A percentile compares a stretch with the other conserved stretches of the same genome.
Conservation (phyloP, 2,329 filamentous ascomycete species). For the Aspergillus sp. region DNA sequence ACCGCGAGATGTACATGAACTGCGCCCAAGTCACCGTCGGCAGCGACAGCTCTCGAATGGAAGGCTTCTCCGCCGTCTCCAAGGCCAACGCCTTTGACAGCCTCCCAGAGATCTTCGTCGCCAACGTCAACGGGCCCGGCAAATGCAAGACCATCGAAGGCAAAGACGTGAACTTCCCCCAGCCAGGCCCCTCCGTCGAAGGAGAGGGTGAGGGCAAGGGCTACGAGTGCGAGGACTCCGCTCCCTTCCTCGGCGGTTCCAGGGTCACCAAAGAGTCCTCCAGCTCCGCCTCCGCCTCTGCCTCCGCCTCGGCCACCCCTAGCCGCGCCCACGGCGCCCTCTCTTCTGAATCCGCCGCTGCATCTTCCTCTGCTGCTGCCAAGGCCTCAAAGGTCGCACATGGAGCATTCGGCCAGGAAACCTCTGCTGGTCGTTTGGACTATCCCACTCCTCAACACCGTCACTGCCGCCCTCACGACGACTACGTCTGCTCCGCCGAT, state of each 20-base stretch:
- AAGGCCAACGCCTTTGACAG: constrained; percentile 45
- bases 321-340: not conserved
- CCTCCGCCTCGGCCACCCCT: not conserved
- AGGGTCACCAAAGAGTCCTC: not conserved
- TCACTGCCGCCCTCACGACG: constrained; percentile 26
- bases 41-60: constrained; percentile 10
- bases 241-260: constrained; percentile 30
- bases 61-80: constrained; percentile 12
- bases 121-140: constrained; percentile 60
- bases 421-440: too few species aligned
- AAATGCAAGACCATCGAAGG: constrained; percentile 59
- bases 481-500: constrained; percentile 33
- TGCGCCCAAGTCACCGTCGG: constrained; percentile 69
- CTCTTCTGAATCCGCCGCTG: not conserved
- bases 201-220: constrained; percentile 35
- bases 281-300: not conserved
- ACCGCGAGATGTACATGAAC: constrained; percentile 86
- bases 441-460: not conserved
- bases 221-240: constrained; percentile 32
- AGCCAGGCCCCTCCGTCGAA: constrained; percentile 59
- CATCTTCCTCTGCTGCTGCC: constrained; percentile 13
- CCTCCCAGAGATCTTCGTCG: constrained; percentile 69
- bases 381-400: too few species aligned
- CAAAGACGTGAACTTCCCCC: constrained; percentile 63
- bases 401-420: too few species aligned